Percentiles rank a stretch among this genome's conserved stretches.
Evolutionary conservation across 2,329 filamentous ascomycete species (phyloP).

Genomic region (Botrytis tulipae): DNA sequence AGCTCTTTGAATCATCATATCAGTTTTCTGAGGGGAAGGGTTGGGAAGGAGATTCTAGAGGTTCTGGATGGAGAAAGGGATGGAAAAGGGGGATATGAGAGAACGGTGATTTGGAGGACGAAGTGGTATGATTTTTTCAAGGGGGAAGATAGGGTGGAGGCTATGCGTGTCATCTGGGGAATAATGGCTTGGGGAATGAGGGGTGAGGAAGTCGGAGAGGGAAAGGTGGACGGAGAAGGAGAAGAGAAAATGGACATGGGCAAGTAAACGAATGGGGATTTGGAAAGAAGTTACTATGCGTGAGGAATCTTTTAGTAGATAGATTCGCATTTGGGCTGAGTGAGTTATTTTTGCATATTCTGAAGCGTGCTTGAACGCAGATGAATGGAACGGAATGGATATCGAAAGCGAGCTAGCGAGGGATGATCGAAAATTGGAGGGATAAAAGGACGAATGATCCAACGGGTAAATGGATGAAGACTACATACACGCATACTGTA

Average conservation of each 20-base stretch:
- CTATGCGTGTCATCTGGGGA: conserved; percentile 57
- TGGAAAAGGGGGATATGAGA: conserved; percentile 38
- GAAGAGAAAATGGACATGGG: conserved; percentile 29
- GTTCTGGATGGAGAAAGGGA: conserved; percentile 53
- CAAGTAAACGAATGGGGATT: neutral
- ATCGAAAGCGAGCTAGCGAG: neutral
- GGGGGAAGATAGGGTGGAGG: conserved; percentile 52
- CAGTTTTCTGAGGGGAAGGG: conserved; percentile 56
- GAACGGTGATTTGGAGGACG: conserved; percentile 55
- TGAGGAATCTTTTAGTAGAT: neutral
- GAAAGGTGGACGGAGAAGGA: neutral
- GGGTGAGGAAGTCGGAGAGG: conserved; percentile 22
- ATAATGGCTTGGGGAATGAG: conserved; percentile 62
- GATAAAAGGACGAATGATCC: neutral
- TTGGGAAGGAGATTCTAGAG: conserved; percentile 52
- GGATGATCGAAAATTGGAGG: neutral
- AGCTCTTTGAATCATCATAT: conserved; percentile 63
- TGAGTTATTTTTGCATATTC: neutral
- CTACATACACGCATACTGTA: neutral
- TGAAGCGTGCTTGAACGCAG: neutral
- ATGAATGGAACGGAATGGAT: neutral
- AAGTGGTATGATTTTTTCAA: conserved; percentile 61
- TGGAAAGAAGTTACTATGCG: neutral
- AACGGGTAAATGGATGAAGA: neutral
- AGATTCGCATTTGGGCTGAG: neutral